Evolutionary conservation across 164 flowering plant species (phyloP), one percentile per base, ranked within the genome.

Genomic region (Chloranthus sessilifolius): DNA sequence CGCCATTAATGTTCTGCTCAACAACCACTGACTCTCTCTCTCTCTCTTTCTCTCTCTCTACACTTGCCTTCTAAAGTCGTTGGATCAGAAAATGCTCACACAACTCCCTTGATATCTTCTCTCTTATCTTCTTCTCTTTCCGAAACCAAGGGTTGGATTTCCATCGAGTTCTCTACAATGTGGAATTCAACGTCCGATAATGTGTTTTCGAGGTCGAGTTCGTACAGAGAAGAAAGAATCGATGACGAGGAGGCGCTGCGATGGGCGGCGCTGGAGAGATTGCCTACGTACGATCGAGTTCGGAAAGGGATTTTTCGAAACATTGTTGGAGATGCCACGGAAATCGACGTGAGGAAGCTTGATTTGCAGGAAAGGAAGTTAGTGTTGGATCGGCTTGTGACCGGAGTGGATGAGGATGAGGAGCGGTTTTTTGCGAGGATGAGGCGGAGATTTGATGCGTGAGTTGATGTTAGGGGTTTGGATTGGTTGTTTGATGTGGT

Each of bases 261-360:
- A 28, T 92, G 96, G 98, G 98, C 95, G n/a, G 98, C 94, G 49
- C 63, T 92, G 55, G 89, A 92, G 79, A 55, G 98, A 58, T 64
- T 92, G 28, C 98, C 95, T 14, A 88, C 98, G 7, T 86, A 79
- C 55, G 55, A 55, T 7, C 71, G 98, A 3, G 87, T 72, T 2
- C 75, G 96, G 26, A 64, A 77, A 30, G 98, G 98, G 3, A 73
- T 88, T 43, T 85, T 92, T 63, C 64, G 57, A 58, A 67, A 83
- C 55, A 17, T 78, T 12, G 70, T 59, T 38, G 98, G 98, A 5
- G 91, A 82, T 19, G 6, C 38, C 16, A 63, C 50, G 25, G 96
- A 88, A 61, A 49, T 88, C 28, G 82, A 80, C 23, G 69, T 86
- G 1, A 30, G 71, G 19, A 56, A 69, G 39, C 74, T 88, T 2